These are phyloP conservation scores for Caryopteris hybrid DNA, from an alignment of 305 asterid species.

Conservation along the genomic window DNA sequence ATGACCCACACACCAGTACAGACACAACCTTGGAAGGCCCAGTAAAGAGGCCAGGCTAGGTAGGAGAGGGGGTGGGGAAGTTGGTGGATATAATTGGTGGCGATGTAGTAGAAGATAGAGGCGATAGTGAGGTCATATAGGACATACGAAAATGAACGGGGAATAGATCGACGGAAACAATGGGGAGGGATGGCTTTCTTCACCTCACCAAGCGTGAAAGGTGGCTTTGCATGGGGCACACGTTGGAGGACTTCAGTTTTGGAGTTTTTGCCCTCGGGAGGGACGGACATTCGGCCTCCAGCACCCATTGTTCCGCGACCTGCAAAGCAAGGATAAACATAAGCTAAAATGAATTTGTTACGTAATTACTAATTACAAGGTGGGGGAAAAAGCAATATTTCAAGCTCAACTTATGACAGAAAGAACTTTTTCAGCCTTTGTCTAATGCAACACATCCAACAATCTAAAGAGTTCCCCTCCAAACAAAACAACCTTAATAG, in stretches of 20 bases:
- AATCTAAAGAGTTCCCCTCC: background rate
- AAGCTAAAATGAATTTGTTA: background rate
- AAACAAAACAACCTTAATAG: background rate
- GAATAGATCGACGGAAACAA: slow-evolving; percentile 77
- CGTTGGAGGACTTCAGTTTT: slow-evolving; percentile 42
- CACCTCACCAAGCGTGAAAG: slow-evolving; percentile 62
- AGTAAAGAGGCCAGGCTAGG: slow-evolving; percentile 66
- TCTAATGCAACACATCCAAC: background rate
- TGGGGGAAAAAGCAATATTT: background rate
- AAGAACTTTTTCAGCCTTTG: background rate
- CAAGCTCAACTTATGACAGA: background rate
- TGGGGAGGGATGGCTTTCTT: slow-evolving; percentile 90
- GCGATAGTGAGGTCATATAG: slow-evolving; percentile 50
- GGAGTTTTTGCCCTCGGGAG: slow-evolving; percentile 38
- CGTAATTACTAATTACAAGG: background rate
- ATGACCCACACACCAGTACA: slow-evolving; percentile 83
- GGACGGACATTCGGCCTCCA: slow-evolving; percentile 73
- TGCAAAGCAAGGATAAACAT: slow-evolving; percentile 17
- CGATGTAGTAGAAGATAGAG: slow-evolving; percentile 51
- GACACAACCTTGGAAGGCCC: slow-evolving; percentile 72
- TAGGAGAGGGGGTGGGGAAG: slow-evolving; percentile 49
- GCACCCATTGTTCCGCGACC: slow-evolving; percentile 77
- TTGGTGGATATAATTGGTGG: slow-evolving; percentile 55
- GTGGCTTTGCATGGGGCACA: slow-evolving; percentile 73
- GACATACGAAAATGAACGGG: slow-evolving; percentile 73